Evolutionary conservation across 179 eudicot species (phyloP).

Genomic region (Beta corolliflora): DNA sequence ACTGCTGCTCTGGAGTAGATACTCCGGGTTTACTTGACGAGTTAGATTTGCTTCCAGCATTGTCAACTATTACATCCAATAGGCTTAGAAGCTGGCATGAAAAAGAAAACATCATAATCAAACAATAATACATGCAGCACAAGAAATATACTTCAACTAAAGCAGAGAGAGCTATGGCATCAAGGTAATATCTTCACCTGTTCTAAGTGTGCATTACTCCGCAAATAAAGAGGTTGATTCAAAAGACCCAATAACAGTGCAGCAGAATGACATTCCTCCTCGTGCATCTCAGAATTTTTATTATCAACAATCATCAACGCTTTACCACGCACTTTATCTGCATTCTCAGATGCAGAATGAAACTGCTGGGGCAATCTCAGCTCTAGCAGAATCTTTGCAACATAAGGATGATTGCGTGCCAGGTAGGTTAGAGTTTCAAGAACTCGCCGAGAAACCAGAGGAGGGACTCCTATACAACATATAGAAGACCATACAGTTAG

Average conservation of each 20-base stretch:
- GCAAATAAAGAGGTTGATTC: conserved; percentile 83
- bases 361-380: conserved; percentile 49
- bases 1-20: conserved; percentile 52
- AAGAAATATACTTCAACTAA: not conserved
- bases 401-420: conserved; percentile 86
- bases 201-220: conserved; percentile 94
- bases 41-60: conserved; percentile 71
- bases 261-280: conserved; percentile 38
- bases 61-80: conserved; percentile 81
- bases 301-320: conserved; percentile 65
- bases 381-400: conserved; percentile 82
- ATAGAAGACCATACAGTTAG: not conserved
- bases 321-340: conserved; percentile 61
- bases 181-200: conserved; percentile 52
- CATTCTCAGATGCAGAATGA: conserved; percentile 34
- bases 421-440: conserved; percentile 90
- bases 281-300: conserved; percentile 23
- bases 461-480: conserved; percentile 77
- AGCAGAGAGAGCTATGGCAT: not conserved
- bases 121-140: not conserved
- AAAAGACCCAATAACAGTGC: conserved; percentile 81
- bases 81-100: conserved; percentile 71
- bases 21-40: conserved; percentile 45
- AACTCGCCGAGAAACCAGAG: conserved; percentile 94
- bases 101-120: not conserved